Evolutionary conservation across 495 filamentous ascomycete genomes (phyloP).

Genomic region (Cairneyella variabilis): DNA sequence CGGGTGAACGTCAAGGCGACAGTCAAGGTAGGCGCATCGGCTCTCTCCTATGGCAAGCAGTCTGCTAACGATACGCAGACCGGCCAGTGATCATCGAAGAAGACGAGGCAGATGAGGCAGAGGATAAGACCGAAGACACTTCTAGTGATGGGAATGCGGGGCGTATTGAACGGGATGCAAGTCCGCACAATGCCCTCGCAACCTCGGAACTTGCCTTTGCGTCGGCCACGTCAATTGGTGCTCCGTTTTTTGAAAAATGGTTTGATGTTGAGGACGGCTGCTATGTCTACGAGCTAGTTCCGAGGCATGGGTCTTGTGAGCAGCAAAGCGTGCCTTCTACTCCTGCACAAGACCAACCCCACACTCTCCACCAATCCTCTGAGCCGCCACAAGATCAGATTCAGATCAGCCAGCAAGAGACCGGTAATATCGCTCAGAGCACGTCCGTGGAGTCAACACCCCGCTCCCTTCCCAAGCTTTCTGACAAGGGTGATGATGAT

Average conservation of each 20-base stretch:
- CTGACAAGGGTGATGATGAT: slow-evolving; percentile 9
- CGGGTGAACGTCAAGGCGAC: slow-evolving; percentile 8
- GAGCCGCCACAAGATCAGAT: slow-evolving; percentile 13
- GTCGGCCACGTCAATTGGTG: background rate
- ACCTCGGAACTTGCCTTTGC: background rate
- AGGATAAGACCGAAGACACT: slow-evolving; percentile 11
- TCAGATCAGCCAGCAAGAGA: slow-evolving; percentile 13
- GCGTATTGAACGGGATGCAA: background rate
- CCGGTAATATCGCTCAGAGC: slow-evolving; percentile 7
- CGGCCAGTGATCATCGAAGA: slow-evolving; percentile 12
- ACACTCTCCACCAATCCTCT: slow-evolving; percentile 12
- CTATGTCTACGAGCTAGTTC: background rate
- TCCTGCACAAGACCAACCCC: slow-evolving; percentile 11
- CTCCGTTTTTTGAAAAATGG: background rate
- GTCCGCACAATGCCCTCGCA: background rate
- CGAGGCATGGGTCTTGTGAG: slow-evolving; percentile 7
- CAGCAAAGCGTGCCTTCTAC: slow-evolving; percentile 9
- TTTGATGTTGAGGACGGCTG: background rate
- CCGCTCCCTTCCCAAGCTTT: slow-evolving; percentile 7
- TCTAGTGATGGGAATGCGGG: slow-evolving; percentile 3
- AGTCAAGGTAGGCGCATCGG: slow-evolving; percentile 12
- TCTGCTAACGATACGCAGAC: slow-evolving; percentile 13
- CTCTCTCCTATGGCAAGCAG: slow-evolving; percentile 13
- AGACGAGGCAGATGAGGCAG: background rate
- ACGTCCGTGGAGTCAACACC: slow-evolving; percentile 5